Percentiles rank a stretch among this genome's conserved stretches.
These are phyloP conservation scores for Schizosaccharomyces octosporus DNA, from an alignment of 805 yeast species.

Conservation along the genomic window DNA sequence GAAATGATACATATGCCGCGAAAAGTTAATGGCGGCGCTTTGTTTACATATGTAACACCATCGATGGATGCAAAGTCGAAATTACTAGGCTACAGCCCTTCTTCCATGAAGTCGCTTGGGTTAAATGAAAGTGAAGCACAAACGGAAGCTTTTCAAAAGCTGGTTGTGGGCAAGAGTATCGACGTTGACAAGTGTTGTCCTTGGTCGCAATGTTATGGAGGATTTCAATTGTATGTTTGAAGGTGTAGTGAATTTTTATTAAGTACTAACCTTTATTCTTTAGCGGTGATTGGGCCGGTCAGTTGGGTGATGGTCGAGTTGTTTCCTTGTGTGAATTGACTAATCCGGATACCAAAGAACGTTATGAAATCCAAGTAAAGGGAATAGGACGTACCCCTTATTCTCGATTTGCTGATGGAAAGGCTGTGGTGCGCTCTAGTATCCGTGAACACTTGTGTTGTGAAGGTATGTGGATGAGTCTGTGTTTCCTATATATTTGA, in stretches of 20 bases:
- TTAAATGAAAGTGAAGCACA: conserved; percentile 18
- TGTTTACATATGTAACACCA: conserved; percentile 53
- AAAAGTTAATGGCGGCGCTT: conserved; percentile 26
- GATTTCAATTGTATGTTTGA: conserved; percentile 42
- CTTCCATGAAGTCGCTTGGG: conserved; percentile 39
- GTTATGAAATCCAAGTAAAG: conserved; percentile 48
- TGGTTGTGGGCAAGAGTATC: conserved; percentile 38
- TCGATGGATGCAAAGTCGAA: conserved; percentile 18
- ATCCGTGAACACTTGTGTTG: conserved; percentile 53
- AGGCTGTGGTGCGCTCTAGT: conserved; percentile 71
- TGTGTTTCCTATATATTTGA: not conserved
- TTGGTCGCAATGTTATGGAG: conserved; percentile 80
- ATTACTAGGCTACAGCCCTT: conserved; percentile 32
- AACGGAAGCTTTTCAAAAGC: conserved; percentile 24
- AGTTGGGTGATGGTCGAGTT: conserved; percentile 87
- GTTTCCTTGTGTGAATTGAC: conserved; percentile 51
- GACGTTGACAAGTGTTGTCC: conserved; percentile 29
- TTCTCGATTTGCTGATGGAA: conserved; percentile 90
- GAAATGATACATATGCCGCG: conserved; percentile 28
- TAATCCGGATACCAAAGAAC: conserved; percentile 18
- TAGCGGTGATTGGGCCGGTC: conserved; percentile 79
- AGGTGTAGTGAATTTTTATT: not conserved
- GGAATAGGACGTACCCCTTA: conserved; percentile 85
- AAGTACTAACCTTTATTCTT: not conserved
- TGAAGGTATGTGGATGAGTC: not conserved